phyloP scores from a whole-genome alignment of 805 yeast genomes.

The Candida piceae region DNA sequence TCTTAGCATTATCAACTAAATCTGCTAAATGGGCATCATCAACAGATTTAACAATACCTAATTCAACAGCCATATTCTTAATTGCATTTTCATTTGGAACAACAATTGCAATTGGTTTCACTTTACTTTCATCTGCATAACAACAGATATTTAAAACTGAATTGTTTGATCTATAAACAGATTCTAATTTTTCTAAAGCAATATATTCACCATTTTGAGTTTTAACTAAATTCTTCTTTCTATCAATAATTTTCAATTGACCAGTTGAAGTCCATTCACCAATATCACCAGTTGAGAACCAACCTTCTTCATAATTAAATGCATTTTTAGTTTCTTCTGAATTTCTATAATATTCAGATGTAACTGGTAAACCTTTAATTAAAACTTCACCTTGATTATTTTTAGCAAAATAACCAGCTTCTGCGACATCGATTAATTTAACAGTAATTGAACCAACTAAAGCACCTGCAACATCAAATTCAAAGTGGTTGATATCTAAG shows the following conservation, averaged over 20 bases:
- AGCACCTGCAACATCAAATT: conserved; percentile 76
- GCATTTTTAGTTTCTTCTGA: conserved; percentile 74
- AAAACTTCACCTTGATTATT: conserved; percentile 91
- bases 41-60: conserved; percentile 41
- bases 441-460: conserved; percentile 78
- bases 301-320: conserved; percentile 71
- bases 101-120: conserved; percentile 88
- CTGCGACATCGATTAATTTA: conserved; percentile 86
- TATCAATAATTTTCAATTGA: conserved; percentile 77
- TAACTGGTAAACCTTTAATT: conserved; percentile 69
- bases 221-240: conserved; percentile 93
- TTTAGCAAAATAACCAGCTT: conserved; percentile 86
- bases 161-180: conserved; percentile 79
- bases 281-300: conserved; percentile 97
- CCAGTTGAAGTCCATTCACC: conserved; percentile 88
- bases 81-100: conserved; percentile 72
- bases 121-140: conserved; percentile 83
- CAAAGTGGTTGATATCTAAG: conserved; percentile 58
- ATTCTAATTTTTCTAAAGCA: conserved; percentile 92
- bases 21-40: conserved; percentile 40
- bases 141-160: conserved; percentile 80
- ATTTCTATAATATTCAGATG: conserved; percentile 76
- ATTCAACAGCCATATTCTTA: conserved; percentile 52
- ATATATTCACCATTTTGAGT: conserved; percentile 96
- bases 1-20: conserved; percentile 50